phyloP scores from a whole-genome alignment of 331 rosid species.

The Rosa hybrid region DNA sequence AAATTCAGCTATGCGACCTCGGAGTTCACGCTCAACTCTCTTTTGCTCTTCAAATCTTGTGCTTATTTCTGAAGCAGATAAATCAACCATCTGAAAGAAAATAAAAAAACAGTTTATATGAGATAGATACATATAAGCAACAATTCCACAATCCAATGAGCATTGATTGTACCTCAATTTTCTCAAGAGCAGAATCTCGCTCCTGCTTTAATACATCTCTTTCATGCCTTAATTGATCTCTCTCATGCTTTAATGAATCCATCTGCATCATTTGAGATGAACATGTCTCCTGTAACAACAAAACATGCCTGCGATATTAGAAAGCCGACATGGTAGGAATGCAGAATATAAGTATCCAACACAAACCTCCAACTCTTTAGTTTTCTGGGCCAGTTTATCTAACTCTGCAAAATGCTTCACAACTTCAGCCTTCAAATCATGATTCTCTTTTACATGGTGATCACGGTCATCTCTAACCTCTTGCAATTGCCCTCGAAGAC shows the following conservation, averaged over 20 bases:
- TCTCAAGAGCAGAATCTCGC: constrained; percentile 58
- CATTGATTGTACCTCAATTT: constrained; percentile 49
- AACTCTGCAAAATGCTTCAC: constrained; percentile 50
- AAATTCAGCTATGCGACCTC: constrained; percentile 57
- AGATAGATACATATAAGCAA: not conserved
- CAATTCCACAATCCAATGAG: not conserved
- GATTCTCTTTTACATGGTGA: constrained; percentile 49
- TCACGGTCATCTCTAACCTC: constrained; percentile 88
- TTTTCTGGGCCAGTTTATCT: constrained; percentile 57
- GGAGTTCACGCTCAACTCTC: constrained; percentile 48
- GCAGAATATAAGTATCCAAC: not conserved
- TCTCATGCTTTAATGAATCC: constrained; percentile 46
- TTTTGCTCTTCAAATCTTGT: constrained; percentile 62
- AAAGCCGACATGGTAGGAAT: not conserved
- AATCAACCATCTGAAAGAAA: constrained; percentile 51
- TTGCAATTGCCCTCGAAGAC: constrained; percentile 74
- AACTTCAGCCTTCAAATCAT: constrained; percentile 52
- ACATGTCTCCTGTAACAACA: constrained; percentile 61
- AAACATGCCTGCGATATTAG: not conserved
- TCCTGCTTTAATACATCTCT: constrained; percentile 47
- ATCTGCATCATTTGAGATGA: constrained; percentile 75
- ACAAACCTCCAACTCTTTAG: constrained; percentile 72
- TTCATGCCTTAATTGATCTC: constrained; percentile 15
- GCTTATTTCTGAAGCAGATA: constrained; percentile 57
- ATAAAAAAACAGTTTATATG: not conserved